Base-by-base conservation (phyloP, 1,284 basidiomycete species). In the Cutaneotrichosporon arboriforme region DNA sequence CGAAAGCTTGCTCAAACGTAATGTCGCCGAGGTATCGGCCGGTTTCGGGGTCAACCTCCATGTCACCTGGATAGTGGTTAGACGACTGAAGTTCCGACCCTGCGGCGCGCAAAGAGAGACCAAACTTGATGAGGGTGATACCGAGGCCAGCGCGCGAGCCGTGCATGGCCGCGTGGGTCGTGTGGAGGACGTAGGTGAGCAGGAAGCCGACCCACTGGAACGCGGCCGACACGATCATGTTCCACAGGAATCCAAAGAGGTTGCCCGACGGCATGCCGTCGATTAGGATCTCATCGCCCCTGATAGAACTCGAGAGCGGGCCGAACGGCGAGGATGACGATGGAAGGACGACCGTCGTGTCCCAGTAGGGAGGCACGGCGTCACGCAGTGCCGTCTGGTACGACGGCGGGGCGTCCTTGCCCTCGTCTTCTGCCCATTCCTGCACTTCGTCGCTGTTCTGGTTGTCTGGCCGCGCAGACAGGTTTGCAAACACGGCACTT, bases 201-300 rank as follows among this genome's bases (percentile, higher is more conserved):
- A 94, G 79, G 83, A 94, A 96, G 43, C 90, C 92, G 62, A 97
- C 83, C 71, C 97, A 94, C 74, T 97, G 91, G 84, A 98, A 97
- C 74, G 92, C 90, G 77, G 87, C 88, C 4, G 90, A 93, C 47
- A 93, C 85, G 75, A 93, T 81, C 57, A 90, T 52, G 54, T 76
- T 76, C 76, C 76, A 77, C 39, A 68, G 60, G 55, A 77, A 76
- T 14, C 70, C 67, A 47, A 77, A 76, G 26, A 77, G 63, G 59
- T 80, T 81, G 51, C 81, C 81, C 23, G 81, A 72, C 0, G 79
- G 77, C 67, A 83, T 75, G 4, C 80, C 80, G 51, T 82, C 80
- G 43, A 81, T 77, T 36, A 81, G 72, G 42, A 82, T 77, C 59
- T 81, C 80, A 58, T 81, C 80, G 53, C 62, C 77, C 49, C 62